Base-by-base conservation (phyloP, 164 flowering plant genomes). In the Aristolochia californica region DNA sequence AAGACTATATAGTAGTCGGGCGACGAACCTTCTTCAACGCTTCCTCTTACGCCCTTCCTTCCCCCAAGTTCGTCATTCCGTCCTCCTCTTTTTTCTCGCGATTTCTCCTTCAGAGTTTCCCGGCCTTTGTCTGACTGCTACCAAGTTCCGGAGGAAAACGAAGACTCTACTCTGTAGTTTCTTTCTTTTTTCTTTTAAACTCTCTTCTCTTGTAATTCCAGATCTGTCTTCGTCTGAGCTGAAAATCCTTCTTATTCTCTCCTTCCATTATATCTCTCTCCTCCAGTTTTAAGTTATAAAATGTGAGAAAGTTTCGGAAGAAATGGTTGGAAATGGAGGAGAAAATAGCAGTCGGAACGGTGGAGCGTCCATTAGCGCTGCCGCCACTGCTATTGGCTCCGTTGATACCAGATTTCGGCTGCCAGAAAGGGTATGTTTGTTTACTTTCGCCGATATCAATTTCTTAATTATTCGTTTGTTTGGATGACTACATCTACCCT, bases 301-400 rank as follows among this genome's bases (percentile, higher is more conserved):
- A 64, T 65, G 68, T 61, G 68, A 68, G 43, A 43, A 45, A 48
- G 43, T 53, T 48, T 38, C 16, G 8, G 22, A 59, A 20, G 13
- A 50, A 23, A 70, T 70, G 74, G 68, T 70, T 53, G 67, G 70
- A 16, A 70, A 70, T 66, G 67, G 67, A 57, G 66, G 56, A 45
- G 60, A 21, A 34, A 62, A 34, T 48, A 60, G 55, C 53, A 49
- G 57, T 14, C 55, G 66, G 34, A 59, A 40, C 30, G 70, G 61
- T 8, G 74, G 64, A 11, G 63, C 73, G 12, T 65, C 73, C 20
- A 65, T 70, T 26, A 62, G 62, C 24, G 63, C 69, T 18, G 69
- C 62, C 40, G 62, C 72, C 21, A 45, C 72, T 5, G 69, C 67
- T 9, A 23, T 67, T 13, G 70, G 65, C 21, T 68, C 71, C 27